Base-by-base conservation (phyloP, 2,329 filamentous ascomycete species). In the Fusarium heterosporum region DNA sequence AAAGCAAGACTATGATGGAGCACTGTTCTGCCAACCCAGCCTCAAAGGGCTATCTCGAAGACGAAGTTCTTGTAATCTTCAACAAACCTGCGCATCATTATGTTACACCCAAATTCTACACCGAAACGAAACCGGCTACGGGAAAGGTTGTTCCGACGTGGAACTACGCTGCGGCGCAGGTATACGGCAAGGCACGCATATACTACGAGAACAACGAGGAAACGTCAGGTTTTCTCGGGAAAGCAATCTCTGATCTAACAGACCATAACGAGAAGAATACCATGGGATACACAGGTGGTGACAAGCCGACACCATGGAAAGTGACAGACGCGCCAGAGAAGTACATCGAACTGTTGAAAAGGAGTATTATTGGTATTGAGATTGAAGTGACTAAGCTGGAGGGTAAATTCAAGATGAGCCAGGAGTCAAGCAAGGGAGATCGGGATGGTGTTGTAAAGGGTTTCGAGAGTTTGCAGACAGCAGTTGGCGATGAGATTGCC, bases 111-210 rank as follows among this genome's bases (percentile, higher is more conserved):
- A 88, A 89, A 52, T 91, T 90, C 76, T 91, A 91, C 77, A 81
- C 78, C 6, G 82, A 87, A 64, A 90, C 89, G 1, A 91, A 91
- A 72, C 89, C 88, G 0, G 72, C 71, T 0, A 88, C 83, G 0
- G 89, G 83, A 8, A 91, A 91, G 62, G 89, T 90, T 0, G 89
- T 90, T 4, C 88, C 88, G 1, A 92, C 89, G 0, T 91, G 89
- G 89, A 88, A 92, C 74, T 92, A 91, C 69, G 80, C 86, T 0
- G 88, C 89, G 0, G 88, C 84, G 0, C 87, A 91, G 72, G 85
- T 80, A 0, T 90, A 90, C 67, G 89, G 89, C 1, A 81, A 76
- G 4, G 84, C 85, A 1, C 83, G 59, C 0, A 76, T 90, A 2
- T 85, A 82, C 68, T 83, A 77, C 51, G 84, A 89, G 5, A 79